A percentile compares a stretch with the other conserved stretches of the same genome.
phyloP scores from a whole-genome alignment of 352 stramenopile species.

The Globisporangium ultimum region DNA sequence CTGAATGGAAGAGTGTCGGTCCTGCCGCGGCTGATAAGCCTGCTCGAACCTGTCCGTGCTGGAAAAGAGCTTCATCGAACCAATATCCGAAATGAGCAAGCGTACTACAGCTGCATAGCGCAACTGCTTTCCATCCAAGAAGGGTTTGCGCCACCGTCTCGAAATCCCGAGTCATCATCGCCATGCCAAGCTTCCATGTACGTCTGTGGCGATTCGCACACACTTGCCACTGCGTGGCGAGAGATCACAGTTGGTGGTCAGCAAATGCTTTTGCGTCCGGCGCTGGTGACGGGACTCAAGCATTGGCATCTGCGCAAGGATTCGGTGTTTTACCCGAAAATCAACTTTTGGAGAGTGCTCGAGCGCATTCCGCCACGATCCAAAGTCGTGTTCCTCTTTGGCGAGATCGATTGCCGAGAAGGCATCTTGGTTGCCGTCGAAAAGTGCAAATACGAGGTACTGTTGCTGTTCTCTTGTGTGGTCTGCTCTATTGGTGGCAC shows the following conservation, averaged over 20 bases:
- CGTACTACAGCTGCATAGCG: constrained; percentile 86
- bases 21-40: constrained; percentile 47
- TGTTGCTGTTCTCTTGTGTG: not conserved
- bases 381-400: constrained; percentile 90
- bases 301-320: constrained; percentile 90
- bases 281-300: constrained; percentile 91
- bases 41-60: constrained; percentile 65
- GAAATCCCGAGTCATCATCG: constrained; percentile 5
- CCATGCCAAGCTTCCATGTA: constrained; percentile 39
- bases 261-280: constrained; percentile 39
- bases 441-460: constrained; percentile 83
- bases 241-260: constrained; percentile 27
- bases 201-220: constrained; percentile 92
- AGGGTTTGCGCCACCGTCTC: constrained; percentile 7
- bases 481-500: not conserved
- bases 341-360: constrained; percentile 84
- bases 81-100: constrained; percentile 81
- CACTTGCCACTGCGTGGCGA: constrained; percentile 86
- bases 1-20: constrained; percentile 45
- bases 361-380: constrained; percentile 45
- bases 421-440: constrained; percentile 88
- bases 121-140: constrained; percentile 68
- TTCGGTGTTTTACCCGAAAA: constrained; percentile 90
- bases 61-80: constrained; percentile 72
- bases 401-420: constrained; percentile 96